Base-by-base conservation (phyloP, 169 alveolate species). In the Plasmodium gaboni region DNA sequence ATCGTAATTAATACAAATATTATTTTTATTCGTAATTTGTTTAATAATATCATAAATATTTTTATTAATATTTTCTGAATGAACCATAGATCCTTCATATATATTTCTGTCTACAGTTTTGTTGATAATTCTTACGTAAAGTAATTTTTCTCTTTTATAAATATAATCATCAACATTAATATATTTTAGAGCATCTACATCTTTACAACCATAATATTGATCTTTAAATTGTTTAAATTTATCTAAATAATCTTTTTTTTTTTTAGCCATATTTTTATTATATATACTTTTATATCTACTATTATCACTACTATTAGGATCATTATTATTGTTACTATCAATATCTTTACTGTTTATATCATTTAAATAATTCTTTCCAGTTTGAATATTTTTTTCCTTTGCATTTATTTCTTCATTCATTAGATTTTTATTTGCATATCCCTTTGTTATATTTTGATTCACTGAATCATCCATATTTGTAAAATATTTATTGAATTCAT, bases 21-120 rank as follows among this genome's bases (percentile, higher is more conserved):
- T 86, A 44, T 86, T 38, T n/a, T 69, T 46, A 59, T 61, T 70
- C 2, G 92, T 17, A 26, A 86, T 71, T 10, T 46, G 70, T 26
- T 70, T 86, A 15, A 86, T 60, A 50, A 86, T 69, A 6, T 86
- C 70, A 86, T 86, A 86, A 46, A 71, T 71, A 32, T 86, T 26
- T 24, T 57, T 26, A 38, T 70, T 57, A 24, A 86, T 60, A 1
- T 7, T 32, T 22, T 86, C 92, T n/a, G 70, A n/a, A 38, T 71
- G 57, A 59, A 24, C 50, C 92, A 86, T 86, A 73, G 87, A 71
- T 1, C 92, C 92, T 86, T 86, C 92, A 67, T 86, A 86, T 42
- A 86, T 3, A 59, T 86, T 86, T 60, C 32, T 28, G 15, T 86
- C 92, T 22, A 67, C 24, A 1, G 92, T 86, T 71, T 86, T 86